Conservation (phyloP, 208 protist genomes). For the Plasmodiophora brassicae region DNA sequence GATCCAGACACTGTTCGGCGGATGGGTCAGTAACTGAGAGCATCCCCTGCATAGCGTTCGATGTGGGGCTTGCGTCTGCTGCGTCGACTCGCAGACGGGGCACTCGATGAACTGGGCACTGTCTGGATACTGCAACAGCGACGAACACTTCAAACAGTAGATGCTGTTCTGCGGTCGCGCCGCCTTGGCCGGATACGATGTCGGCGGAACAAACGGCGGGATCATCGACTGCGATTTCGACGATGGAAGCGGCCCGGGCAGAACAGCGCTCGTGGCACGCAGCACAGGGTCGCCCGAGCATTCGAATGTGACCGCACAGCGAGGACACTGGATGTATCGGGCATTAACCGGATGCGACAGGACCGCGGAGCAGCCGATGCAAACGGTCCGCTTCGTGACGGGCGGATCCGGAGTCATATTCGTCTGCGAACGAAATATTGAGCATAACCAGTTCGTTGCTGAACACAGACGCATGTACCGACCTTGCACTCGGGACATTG, state of each 20-base stretch:
- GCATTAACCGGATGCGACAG: conserved; percentile 38
- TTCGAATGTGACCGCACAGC: background rate
- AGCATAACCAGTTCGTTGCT: background rate
- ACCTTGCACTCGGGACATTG: background rate
- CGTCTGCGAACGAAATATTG: background rate
- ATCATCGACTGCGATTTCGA: conserved; percentile 32
- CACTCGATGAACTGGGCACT: background rate
- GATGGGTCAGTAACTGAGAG: conserved; percentile 32
- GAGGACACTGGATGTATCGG: conserved; percentile 42
- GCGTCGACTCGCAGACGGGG: background rate
- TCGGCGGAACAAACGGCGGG: conserved; percentile 9
- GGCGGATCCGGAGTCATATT: background rate
- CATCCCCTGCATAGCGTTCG: background rate
- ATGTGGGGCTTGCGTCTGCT: background rate
- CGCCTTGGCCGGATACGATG: background rate
- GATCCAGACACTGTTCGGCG: conserved; percentile 27
- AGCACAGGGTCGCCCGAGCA: background rate
- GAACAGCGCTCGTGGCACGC: background rate
- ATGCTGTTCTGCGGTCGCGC: background rate
- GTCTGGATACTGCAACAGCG: background rate
- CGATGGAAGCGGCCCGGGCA: background rate
- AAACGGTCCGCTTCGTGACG: background rate
- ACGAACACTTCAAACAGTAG: background rate
- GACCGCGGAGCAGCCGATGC: background rate
- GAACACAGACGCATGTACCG: background rate